Percentiles rank a stretch among this genome's conserved stretches.
Conservation (phyloP, 176 grass and related monocot species). For the Hsuehochloa calcarea region DNA sequence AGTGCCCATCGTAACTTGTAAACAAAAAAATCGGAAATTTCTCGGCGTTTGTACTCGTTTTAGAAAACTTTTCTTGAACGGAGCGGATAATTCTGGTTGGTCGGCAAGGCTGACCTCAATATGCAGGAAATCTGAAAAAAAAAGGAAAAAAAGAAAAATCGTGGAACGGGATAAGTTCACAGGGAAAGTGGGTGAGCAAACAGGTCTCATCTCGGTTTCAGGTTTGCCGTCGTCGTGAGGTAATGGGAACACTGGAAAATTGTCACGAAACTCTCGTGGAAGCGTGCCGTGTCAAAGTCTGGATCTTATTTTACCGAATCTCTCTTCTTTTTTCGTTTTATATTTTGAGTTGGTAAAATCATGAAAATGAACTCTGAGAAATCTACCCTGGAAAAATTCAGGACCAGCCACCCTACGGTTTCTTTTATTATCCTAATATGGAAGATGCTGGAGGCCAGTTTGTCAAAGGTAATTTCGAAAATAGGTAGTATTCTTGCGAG, state of each 20-base stretch:
- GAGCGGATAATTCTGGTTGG: conserved; percentile 14
- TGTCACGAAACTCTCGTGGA: neutral
- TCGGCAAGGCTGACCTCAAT: conserved; percentile 11
- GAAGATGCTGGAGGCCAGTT: neutral
- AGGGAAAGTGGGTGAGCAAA: neutral
- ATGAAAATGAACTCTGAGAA: neutral
- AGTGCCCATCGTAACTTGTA: neutral
- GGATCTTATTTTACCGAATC: neutral
- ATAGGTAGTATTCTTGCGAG: neutral
- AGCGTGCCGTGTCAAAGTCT: neutral
- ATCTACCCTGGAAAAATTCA: neutral
- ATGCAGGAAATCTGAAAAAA: neutral
- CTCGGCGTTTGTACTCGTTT: neutral
- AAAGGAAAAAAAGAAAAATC: neutral
- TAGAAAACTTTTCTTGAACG: neutral
- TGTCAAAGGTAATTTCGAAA: neutral
- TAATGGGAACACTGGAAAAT: neutral
- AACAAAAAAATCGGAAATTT: neutral
- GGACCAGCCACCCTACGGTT: neutral
- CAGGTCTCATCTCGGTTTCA: neutral
- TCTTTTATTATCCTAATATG: neutral
- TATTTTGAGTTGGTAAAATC: neutral
- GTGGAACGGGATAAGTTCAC: neutral
- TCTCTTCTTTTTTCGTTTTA: neutral
- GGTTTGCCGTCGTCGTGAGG: neutral